Conservation (phyloP, 2,329 filamentous ascomycete genomes). For the Dactylellina leptospora region DNA sequence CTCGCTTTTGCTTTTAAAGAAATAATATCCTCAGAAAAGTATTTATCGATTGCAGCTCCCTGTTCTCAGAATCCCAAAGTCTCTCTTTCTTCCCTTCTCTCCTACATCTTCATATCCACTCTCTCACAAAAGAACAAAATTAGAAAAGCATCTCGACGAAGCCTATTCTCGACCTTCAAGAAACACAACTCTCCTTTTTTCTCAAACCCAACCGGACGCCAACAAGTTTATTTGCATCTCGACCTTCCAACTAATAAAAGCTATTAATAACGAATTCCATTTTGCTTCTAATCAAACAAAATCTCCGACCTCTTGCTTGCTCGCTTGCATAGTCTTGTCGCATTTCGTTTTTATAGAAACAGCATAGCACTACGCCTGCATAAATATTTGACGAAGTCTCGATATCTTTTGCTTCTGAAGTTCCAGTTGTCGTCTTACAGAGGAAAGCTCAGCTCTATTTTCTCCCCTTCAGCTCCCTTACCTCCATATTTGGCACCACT, state of each 20-base stretch:
- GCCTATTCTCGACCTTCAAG: slow-evolving; percentile 16
- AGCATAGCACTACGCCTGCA: slow-evolving; percentile 8
- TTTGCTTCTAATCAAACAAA: slow-evolving; percentile 31
- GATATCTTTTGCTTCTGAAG: slow-evolving; percentile 6
- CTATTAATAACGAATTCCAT: slow-evolving; percentile 52
- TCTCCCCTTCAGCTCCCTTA: slow-evolving; percentile 2
- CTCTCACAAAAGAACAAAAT: slow-evolving; percentile 27
- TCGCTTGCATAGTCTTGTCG: slow-evolving; percentile 28
- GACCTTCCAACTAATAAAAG: slow-evolving; percentile 1
- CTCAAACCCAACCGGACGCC: slow-evolving; percentile 28
- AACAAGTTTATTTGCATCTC: slow-evolving; percentile 8
- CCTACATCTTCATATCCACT: slow-evolving; percentile 16
- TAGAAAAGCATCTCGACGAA: slow-evolving; percentile 31
- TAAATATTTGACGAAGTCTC: slow-evolving; percentile 35
- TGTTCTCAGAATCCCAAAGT: slow-evolving; percentile 33
- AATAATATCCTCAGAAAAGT: slow-evolving; percentile 52
- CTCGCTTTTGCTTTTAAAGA: slow-evolving; percentile 40
- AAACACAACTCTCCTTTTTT: slow-evolving; percentile 42
- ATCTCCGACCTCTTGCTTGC: slow-evolving; percentile 8
- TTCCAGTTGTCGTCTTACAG: slow-evolving; percentile 2
- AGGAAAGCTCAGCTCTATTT: background rate
- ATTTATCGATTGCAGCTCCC: slow-evolving; percentile 53
- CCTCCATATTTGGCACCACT: background rate
- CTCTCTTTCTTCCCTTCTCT: slow-evolving; percentile 19
- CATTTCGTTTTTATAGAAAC: slow-evolving; percentile 2